These are phyloP conservation scores for Botrytis galanthina DNA, from an alignment of 2,329 filamentous ascomycete species.

Conservation along the genomic window DNA sequence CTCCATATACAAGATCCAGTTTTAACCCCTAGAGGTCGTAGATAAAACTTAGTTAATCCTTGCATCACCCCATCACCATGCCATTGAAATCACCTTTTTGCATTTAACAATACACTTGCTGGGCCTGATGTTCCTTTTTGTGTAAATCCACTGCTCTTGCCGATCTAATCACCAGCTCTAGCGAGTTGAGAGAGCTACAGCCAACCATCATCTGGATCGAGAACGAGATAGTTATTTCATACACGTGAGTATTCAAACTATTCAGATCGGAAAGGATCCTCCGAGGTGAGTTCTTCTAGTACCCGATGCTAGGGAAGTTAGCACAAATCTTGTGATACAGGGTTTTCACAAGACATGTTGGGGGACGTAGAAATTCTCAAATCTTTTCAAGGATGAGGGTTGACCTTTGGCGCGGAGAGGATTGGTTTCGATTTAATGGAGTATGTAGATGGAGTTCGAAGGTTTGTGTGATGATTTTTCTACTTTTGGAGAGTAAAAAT, in stretches of 20 bases:
- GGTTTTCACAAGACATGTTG: background rate
- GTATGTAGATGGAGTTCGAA: background rate
- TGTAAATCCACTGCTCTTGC: too few species aligned
- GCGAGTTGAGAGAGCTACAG: too few species aligned
- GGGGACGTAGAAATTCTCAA: background rate
- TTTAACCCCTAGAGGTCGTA: too few species aligned
- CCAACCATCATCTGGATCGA: too few species aligned
- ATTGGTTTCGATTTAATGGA: background rate
- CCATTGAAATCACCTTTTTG: too few species aligned
- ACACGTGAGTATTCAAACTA: too few species aligned
- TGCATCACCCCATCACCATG: too few species aligned
- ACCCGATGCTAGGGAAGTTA: background rate
- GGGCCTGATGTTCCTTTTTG: background rate
- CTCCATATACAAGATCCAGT: background rate
- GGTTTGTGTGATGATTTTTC: background rate
- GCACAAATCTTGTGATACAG: background rate
- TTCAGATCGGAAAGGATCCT: too few species aligned
- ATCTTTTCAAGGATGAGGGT: background rate
- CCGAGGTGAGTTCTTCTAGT: too few species aligned
- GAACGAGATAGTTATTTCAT: too few species aligned
- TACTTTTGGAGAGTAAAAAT: background rate
- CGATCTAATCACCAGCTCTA: too few species aligned
- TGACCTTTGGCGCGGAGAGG: background rate
- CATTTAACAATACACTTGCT: background rate
- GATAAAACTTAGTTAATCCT: too few species aligned